Base-by-base conservation (phyloP, 495 filamentous ascomycete genomes). In the Trichocladium antarcticum region DNA sequence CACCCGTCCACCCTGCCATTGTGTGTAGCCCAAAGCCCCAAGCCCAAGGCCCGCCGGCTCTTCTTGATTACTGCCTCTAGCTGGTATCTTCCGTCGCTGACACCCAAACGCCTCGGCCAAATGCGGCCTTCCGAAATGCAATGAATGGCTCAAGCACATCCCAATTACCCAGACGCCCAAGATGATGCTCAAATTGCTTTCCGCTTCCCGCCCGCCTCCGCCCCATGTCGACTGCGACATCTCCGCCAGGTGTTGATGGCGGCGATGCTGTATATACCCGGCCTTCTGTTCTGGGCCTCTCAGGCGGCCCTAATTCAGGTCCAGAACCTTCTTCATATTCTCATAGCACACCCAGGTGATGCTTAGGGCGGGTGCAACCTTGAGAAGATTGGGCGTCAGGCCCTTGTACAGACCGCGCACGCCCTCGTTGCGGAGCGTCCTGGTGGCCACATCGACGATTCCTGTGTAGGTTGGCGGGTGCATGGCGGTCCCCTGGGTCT, bases 271-370 rank as follows among this genome's bases (percentile, higher is more conserved):
- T 27, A 34, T 24, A 45, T 45, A 27, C 19, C 38, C 32, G 35
- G 47, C 3, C 12, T 11, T 39, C 15, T 15, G 1, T 22, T 1
- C n/a, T 37, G n/a, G 31, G 31, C 4, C 16, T 35, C 16, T 6
- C 27, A 14, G 17, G 17, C 9, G 34, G 28, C 42, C 17, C 45
- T 49, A 66, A 32, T 66, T 79, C 49, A 96, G 68, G 17, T 80
- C 76, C 51, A 96, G 69, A 22, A 83, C 62, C 45, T 76, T 79
- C 72, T 98, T 98, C 42, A 86, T 78, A 59, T 96, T 95, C 66
- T 98, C 92, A 63, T 98, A 98, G 42, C 92, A 89, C 63, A 97
- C 85, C 72, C 95, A 98, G 36, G 90, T 89, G 65, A 99, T 99
- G 50, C 86, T 93, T 20, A 99, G 86, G 39, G 92, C 90, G 0